Evolutionary conservation across 352 stramenopile species (phyloP).

Genomic region (Pythium inflatum): DNA sequence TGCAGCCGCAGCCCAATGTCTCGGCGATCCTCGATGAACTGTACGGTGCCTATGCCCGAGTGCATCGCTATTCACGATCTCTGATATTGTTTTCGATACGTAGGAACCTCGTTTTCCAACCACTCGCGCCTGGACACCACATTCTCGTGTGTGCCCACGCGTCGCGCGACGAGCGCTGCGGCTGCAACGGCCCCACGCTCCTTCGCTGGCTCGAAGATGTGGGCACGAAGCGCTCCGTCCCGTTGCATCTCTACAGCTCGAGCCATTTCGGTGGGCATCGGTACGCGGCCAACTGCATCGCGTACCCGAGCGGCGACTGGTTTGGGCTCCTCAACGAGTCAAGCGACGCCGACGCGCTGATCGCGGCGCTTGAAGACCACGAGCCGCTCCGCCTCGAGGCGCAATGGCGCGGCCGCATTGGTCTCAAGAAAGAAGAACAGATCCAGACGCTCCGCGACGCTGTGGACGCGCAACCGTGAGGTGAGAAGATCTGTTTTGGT

Average conservation of each 20-base stretch:
- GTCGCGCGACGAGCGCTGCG: constrained; percentile 67
- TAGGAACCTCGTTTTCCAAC: constrained; percentile 48
- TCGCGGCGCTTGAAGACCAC: constrained; percentile 46
- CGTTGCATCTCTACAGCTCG: constrained; percentile 60
- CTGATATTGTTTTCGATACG: background rate
- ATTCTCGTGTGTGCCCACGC: constrained; percentile 75
- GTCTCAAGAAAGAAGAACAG: constrained; percentile 55
- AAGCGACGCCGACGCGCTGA: constrained; percentile 46
- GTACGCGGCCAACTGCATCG: constrained; percentile 73
- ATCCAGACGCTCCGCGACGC: constrained; percentile 47
- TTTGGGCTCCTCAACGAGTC: constrained; percentile 72
- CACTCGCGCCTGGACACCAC: constrained; percentile 50
- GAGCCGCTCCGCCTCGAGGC: constrained; percentile 50
- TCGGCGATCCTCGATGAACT: background rate
- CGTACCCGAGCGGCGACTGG: constrained; percentile 78
- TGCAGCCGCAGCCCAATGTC: constrained; percentile 12
- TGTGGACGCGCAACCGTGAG: background rate
- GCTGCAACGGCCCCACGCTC: constrained; percentile 71
- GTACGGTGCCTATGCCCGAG: constrained; percentile 12
- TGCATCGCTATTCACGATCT: too few relatives aligned
- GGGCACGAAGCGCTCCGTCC: constrained; percentile 29
- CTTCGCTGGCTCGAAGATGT: constrained; percentile 62
- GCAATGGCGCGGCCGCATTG: constrained; percentile 72
- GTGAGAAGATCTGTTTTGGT: background rate
- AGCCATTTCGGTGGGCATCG: constrained; percentile 80